Percentiles rank a stretch among this genome's conserved stretches.
Evolutionary conservation across 83 land plant species (phyloP).

Genomic region (Picea abies): DNA sequence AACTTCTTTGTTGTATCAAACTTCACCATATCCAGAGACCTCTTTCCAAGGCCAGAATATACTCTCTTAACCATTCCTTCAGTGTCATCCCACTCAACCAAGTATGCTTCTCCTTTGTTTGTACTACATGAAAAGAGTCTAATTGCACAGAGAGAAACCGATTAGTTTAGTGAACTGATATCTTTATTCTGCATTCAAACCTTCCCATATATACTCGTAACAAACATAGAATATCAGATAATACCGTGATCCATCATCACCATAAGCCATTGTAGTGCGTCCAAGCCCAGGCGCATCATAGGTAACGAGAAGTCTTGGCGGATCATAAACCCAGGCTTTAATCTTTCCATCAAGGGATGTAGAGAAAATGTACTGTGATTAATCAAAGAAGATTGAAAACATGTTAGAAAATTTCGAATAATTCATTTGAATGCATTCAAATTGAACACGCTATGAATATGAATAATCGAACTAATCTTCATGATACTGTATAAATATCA

Average conservation of each 20-base stretch:
- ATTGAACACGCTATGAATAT: no score
- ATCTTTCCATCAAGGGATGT: slow-evolving; percentile 75
- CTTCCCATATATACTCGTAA: no score
- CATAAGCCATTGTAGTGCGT: slow-evolving; percentile 74
- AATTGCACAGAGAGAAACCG: background rate
- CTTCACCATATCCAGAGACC: slow-evolving; percentile 55
- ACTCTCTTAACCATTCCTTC: slow-evolving; percentile 71
- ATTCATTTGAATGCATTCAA: no score
- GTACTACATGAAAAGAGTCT: slow-evolving; percentile 82
- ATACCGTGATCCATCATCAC: slow-evolving; percentile 36
- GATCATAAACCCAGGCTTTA: slow-evolving; percentile 76
- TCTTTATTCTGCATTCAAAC: no score
- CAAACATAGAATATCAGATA: no score
- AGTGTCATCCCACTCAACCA: slow-evolving; percentile 55
- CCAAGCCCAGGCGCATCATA: slow-evolving; percentile 78
- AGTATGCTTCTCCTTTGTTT: slow-evolving; percentile 67
- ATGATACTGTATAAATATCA: slow-evolving; percentile 20
- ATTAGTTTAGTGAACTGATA: background rate
- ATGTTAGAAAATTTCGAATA: no score
- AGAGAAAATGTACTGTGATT: slow-evolving; percentile 62
- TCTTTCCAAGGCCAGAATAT: slow-evolving; percentile 49
- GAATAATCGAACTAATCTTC: slow-evolving; percentile 56
- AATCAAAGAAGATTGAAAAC: no score
- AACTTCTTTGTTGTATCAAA: slow-evolving; percentile 71
- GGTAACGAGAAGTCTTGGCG: slow-evolving; percentile 56